Evolutionary conservation across 768 basidiomycete species (phyloP), one percentile per base, ranked within the genome.

Genomic region (Piloderma croceum): DNA sequence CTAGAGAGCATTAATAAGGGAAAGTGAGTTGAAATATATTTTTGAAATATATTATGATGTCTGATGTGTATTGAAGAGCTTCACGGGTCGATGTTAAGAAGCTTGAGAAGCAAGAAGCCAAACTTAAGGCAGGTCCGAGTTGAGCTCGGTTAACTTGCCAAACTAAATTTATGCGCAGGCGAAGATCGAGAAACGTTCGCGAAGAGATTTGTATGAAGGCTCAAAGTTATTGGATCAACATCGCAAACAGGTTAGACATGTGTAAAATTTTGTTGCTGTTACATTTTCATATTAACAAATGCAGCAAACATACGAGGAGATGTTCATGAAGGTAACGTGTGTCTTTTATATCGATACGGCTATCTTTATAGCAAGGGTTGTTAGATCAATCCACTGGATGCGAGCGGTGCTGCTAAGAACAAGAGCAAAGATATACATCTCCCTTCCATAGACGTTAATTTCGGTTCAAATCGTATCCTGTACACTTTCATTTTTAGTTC

Each of bases 381-480:
- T 42, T 34, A 88, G 85, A 86, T 92, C 66, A 99, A 99, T 63
- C 91, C 96, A 29, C 64, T 99, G 44, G 90, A 93, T 61, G 81
- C 85, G 0, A 76, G 77, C 15, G 67, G 73, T 0, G 68, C 81
- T 4, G 66, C 84, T 11, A 94, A 92, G 64, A 90, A 92, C 61
- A 99, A 97, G 72, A 90, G 83, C 69, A 97, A 98, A 61, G 96
- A 99, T 61, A 86, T 99, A 38, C 91, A 96, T 56, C 71, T 99
- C 4, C 84, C 85, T 19, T 83, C 83, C 24, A 96, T 99, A 67
- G 96, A 99, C 56, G 93, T 97, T 60, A 90, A 79, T 56, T 98
- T 98, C 61, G 92, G 77, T 20, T 96, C 91, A 6, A 90, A 96
- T 58, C 85, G 90, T 53, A 97, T 99, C 34, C 65, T 99, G 83